Evolutionary conservation across 257 asterid species (phyloP).

Genomic region (Fraxinus quadrangulata): DNA sequence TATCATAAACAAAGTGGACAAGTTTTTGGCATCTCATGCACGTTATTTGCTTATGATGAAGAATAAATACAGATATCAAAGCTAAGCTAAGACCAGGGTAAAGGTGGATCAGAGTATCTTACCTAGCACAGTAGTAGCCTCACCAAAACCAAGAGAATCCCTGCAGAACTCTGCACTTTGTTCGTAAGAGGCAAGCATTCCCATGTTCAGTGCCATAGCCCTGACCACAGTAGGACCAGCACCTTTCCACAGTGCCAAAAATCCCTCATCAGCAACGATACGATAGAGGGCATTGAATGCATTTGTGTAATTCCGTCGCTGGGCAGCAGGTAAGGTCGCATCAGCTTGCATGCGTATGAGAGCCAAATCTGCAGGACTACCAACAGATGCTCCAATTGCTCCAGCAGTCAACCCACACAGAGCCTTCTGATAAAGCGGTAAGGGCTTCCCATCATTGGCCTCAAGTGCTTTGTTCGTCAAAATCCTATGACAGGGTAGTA

Average conservation of each 20-base stretch:
- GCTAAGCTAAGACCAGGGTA: too few relatives aligned
- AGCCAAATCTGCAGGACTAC: slow-evolving; percentile 95
- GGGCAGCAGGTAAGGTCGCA: slow-evolving; percentile 83
- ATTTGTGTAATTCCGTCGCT: slow-evolving; percentile 78
- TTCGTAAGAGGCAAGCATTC: slow-evolving; percentile 97
- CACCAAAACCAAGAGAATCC: slow-evolving; percentile 72
- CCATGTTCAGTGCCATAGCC: slow-evolving; percentile 99
- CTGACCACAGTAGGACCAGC: slow-evolving; percentile 98
- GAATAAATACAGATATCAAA: neutral
- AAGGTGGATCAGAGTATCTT: slow-evolving; percentile 21
- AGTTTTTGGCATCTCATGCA: neutral
- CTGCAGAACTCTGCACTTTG: slow-evolving; percentile 79
- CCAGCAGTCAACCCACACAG: slow-evolving; percentile 95
- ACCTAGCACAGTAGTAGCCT: slow-evolving; percentile 80
- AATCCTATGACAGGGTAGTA: slow-evolving; percentile 39
- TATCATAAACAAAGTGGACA: too few relatives aligned
- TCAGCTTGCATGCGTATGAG: slow-evolving; percentile 99
- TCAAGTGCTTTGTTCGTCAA: slow-evolving; percentile 83
- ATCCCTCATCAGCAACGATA: slow-evolving; percentile 77
- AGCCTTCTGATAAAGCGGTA: slow-evolving; percentile 93
- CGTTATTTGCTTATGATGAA: too few relatives aligned
- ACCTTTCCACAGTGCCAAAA: slow-evolving; percentile 93
- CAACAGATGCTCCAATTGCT: slow-evolving; percentile 88
- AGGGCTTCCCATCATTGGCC: slow-evolving; percentile 89
- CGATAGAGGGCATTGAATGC: slow-evolving; percentile 88